Conservation (phyloP, 1,284 basidiomycete genomes). For the Cutaneotrichosporon daszewskae region DNA sequence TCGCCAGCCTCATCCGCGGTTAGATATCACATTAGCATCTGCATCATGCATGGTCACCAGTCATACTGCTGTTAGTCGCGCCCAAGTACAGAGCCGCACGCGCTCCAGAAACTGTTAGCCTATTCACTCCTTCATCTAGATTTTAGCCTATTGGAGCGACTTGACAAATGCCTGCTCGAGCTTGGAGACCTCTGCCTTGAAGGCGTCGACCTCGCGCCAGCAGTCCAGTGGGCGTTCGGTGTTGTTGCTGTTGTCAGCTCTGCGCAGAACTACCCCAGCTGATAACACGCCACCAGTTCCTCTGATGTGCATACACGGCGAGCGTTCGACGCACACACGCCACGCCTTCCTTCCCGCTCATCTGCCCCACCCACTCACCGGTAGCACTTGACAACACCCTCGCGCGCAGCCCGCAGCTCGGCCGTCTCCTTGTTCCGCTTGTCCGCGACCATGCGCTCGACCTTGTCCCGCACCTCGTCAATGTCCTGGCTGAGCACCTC, state of each 20-base stretch:
- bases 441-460: constrained; percentile 40
- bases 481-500: constrained; percentile 46
- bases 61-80: too few species aligned
- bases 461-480: constrained; percentile 47
- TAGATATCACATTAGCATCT: too few species aligned
- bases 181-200: constrained; percentile 46
- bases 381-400: constrained; percentile 44
- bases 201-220: constrained; percentile 47
- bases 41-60: too few species aligned
- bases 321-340: too few species aligned
- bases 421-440: constrained; percentile 29
- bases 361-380: constrained; percentile 30
- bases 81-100: too few species aligned
- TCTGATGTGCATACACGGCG: too few species aligned
- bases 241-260: constrained; percentile 27
- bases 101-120: too few species aligned
- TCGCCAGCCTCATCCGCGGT: too few species aligned
- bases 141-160: constrained; percentile 36
- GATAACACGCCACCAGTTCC: too few species aligned
- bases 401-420: constrained; percentile 32
- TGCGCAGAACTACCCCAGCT: not conserved
- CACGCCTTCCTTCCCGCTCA: too few species aligned
- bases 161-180: constrained; percentile 46
- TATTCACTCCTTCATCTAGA: not conserved
- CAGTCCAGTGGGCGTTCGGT: constrained; percentile 45